A percentile compares a stretch with the other conserved stretches of the same genome.
These are phyloP conservation scores for Pseudocohnilembus persalinus DNA, from an alignment of 169 alveolate species.

Conservation along the genomic window DNA sequence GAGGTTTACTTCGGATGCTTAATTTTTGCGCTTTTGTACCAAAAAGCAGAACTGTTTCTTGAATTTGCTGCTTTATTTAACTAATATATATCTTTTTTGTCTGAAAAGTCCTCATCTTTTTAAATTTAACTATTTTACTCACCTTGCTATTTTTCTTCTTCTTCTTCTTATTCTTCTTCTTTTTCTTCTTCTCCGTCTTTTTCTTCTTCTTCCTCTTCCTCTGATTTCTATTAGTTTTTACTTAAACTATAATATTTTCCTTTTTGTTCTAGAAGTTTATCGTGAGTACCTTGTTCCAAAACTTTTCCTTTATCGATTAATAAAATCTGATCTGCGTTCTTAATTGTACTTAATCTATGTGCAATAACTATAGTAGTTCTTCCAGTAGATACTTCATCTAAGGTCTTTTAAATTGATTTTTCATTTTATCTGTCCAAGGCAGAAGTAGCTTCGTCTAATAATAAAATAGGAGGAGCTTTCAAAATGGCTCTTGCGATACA, in stretches of 20 bases:
- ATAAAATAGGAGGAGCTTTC: slow-evolving; percentile 70
- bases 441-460: slow-evolving; percentile 80
- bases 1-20: too few relatives aligned
- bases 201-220: background rate
- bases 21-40: too few relatives aligned
- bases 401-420: slow-evolving; percentile 31
- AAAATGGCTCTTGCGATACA: slow-evolving; percentile 83
- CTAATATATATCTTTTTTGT: too few relatives aligned
- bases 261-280: slow-evolving; percentile 50
- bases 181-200: background rate
- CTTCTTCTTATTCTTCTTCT: background rate
- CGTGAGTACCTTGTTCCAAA: slow-evolving; percentile 77
- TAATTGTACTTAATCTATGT: slow-evolving; percentile 66
- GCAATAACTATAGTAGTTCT: slow-evolving; percentile 71
- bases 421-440: slow-evolving; percentile 70
- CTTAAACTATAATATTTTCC: slow-evolving; percentile 33
- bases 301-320: slow-evolving; percentile 62
- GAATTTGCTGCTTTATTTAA: too few relatives aligned
- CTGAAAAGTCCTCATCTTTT: background rate
- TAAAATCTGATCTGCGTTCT: slow-evolving; percentile 73
- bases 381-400: slow-evolving; percentile 49
- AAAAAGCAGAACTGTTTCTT: too few relatives aligned
- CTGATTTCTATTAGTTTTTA: slow-evolving; percentile 17
- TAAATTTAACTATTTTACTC: background rate
- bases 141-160: slow-evolving; percentile 8